Evolutionary conservation across 768 basidiomycete genomes (phyloP), one percentile per base, ranked within the genome.

Genomic region (Chalciporus sphaerocephalus): DNA sequence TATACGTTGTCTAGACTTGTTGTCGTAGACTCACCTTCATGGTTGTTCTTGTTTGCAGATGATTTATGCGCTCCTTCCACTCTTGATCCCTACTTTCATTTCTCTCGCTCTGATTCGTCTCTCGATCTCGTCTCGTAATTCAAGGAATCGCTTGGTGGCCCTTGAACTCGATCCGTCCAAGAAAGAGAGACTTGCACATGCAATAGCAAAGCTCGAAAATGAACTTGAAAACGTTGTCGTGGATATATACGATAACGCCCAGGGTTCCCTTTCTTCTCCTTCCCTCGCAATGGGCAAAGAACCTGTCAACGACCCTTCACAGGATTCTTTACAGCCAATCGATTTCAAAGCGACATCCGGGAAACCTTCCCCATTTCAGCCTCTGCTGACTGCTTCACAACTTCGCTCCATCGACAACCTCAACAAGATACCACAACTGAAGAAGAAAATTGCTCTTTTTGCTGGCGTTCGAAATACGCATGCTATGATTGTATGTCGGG

Each of bases 391-490:
- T 15, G 69, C 76, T 2, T 57, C 73, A 10, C 89, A 92, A 57
- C 72, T 64, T 13, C 70, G 67, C 46, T 80, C 85, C 25, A 77
- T 77, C 5, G 65, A 64, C 6, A 75, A 71, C 61, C 69, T 92
- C 30, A 91, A 91, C 62, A 69, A 68, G 34, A 74, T 92, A 10
- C 85, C 87, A 0, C 65, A 70, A 23, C 58, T 92, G 38, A 74
- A 80, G 69, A 92, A 91, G 65, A 76, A 86, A 53, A 61, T 77
- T 16, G 85, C 77, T 16, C 88, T 79, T 58, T 81, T 91, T 53
- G 65, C 71, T 16, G 66, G 67, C 1, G 72, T 81, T 18, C 58
- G 65, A 30, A 90, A 90, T 55, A 68, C 86, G 21, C 89, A 92
- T 65, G 86, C 75, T 5, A 69, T 78, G 46, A 84, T 92, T 51